A percentile compares a stretch with the other conserved stretches of the same genome.
Evolutionary conservation across 371 early-diverging fungal genomes (phyloP).

Genomic region (Mortierella sp.): DNA sequence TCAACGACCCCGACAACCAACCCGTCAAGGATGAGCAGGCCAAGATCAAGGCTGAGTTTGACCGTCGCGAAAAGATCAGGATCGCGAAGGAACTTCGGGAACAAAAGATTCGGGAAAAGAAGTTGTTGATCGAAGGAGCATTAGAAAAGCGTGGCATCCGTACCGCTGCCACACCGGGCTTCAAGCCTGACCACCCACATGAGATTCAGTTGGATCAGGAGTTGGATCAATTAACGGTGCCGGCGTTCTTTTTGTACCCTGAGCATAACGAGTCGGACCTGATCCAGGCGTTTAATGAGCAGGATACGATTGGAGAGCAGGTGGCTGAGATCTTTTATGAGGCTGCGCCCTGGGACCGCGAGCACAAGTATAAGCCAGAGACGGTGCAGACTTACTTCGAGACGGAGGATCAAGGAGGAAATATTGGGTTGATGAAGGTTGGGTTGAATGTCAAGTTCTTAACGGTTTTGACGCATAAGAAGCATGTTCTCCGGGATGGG

Average conservation of each 20-base stretch:
- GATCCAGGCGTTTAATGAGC: constrained; percentile 89
- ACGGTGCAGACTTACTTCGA: constrained; percentile 87
- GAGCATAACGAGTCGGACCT: constrained; percentile 94
- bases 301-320: constrained; percentile 86
- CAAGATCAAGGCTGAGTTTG: constrained; percentile 62
- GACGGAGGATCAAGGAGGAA: constrained; percentile 70
- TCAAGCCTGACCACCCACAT: constrained; percentile 60
- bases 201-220: constrained; percentile 77
- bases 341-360: constrained; percentile 87
- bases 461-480: constrained; percentile 46
- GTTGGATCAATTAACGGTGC: constrained; percentile 81
- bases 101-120: constrained; percentile 63
- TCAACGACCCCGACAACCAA: constrained; percentile 79
- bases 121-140: constrained; percentile 41
- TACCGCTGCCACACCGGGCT: constrained; percentile 63
- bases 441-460: constrained; percentile 61
- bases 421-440: constrained; percentile 77
- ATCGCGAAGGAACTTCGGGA: constrained; percentile 64
- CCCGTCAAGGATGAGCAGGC: constrained; percentile 65
- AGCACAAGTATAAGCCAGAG: constrained; percentile 75
- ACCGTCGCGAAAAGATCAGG: constrained; percentile 59
- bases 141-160: constrained; percentile 68
- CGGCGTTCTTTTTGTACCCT: constrained; percentile 95
- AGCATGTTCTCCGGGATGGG: constrained; percentile 50
- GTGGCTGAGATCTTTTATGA: constrained; percentile 87